Conservation (phyloP, 2,329 filamentous ascomycete species). For the Davidsoniella eucalypti region DNA sequence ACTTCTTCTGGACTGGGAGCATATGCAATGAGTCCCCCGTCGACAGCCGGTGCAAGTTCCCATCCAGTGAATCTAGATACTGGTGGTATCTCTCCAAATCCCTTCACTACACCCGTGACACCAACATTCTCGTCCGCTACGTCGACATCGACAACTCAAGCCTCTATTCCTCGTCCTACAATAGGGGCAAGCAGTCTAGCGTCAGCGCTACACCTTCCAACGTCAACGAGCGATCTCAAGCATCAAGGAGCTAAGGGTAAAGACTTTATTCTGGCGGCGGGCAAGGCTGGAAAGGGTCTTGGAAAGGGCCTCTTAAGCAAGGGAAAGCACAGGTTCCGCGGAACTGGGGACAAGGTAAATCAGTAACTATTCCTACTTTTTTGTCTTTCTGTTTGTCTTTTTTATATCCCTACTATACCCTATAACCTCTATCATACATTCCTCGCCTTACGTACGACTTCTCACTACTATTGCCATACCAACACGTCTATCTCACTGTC, state of each 20-base stretch:
- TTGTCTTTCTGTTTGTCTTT: constrained; percentile 14
- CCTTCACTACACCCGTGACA: constrained; percentile 17
- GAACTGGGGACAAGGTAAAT: constrained; percentile 76
- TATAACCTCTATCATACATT: constrained; percentile 9
- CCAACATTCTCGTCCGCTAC: constrained; percentile 18
- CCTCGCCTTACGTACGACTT: neutral
- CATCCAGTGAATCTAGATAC: constrained; percentile 17
- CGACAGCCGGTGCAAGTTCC: no score
- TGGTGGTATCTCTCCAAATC: constrained; percentile 17
- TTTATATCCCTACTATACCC: neutral
- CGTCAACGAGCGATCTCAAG: constrained; percentile 27
- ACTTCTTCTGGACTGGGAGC: no score
- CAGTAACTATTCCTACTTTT: constrained; percentile 31
- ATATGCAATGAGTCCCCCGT: no score
- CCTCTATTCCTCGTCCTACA: constrained; percentile 13
- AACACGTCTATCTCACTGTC: no score
- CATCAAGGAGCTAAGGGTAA: constrained; percentile 59
- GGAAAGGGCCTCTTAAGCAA: constrained; percentile 51
- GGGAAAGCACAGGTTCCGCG: constrained; percentile 67
- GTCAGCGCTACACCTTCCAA: constrained; percentile 21
- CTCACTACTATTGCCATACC: no score
- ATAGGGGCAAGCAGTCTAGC: constrained; percentile 19
- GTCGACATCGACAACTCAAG: neutral
- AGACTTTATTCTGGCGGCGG: constrained; percentile 72
- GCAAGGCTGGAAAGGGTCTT: constrained; percentile 77